phyloP scores from a whole-genome alignment of 2,329 filamentous ascomycete species.

The Remersonia thermophila region DNA sequence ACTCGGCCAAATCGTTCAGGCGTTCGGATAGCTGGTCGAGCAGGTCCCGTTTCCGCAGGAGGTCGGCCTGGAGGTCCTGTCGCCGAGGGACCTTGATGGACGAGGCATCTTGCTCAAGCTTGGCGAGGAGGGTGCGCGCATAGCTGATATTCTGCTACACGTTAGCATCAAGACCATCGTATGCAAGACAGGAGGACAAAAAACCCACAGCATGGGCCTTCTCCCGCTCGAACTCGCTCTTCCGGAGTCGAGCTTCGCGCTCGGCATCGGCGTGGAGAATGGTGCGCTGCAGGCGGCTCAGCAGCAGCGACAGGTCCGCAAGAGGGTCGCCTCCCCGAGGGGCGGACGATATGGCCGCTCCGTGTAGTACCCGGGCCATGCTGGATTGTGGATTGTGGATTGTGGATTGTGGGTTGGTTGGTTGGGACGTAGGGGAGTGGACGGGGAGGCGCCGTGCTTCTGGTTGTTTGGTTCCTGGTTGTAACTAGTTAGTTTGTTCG shows the following conservation, averaged over 20 bases:
- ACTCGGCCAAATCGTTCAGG: conserved; percentile 55
- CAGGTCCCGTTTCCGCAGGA: conserved; percentile 52
- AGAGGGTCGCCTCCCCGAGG: conserved; percentile 23
- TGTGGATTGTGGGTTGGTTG: too few species aligned
- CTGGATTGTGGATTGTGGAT: conserved; percentile 2
- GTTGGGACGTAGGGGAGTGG: background rate
- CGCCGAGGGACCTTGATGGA: conserved; percentile 47
- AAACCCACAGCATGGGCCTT: conserved; percentile 41
- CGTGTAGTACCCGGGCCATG: conserved; percentile 17
- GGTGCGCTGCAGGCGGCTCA: conserved; percentile 52
- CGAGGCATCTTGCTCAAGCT: conserved; percentile 56
- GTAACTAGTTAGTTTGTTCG: too few species aligned
- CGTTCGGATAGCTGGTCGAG: conserved; percentile 55
- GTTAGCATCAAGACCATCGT: conserved; percentile 3
- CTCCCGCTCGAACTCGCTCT: conserved; percentile 54
- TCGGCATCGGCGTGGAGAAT: conserved; percentile 51
- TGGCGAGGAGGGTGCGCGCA: conserved; percentile 55
- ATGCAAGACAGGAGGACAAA: background rate
- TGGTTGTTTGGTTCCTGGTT: too few species aligned
- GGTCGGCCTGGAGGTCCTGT: conserved; percentile 48
- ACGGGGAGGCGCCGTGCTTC: too few species aligned
- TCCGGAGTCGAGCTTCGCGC: conserved; percentile 42
- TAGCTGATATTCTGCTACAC: conserved; percentile 53
- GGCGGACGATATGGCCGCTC: conserved; percentile 4
- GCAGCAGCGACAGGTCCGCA: conserved; percentile 49